Conservation (phyloP, 73 alveolate species). For the Durusdinium trenchii region DNA sequence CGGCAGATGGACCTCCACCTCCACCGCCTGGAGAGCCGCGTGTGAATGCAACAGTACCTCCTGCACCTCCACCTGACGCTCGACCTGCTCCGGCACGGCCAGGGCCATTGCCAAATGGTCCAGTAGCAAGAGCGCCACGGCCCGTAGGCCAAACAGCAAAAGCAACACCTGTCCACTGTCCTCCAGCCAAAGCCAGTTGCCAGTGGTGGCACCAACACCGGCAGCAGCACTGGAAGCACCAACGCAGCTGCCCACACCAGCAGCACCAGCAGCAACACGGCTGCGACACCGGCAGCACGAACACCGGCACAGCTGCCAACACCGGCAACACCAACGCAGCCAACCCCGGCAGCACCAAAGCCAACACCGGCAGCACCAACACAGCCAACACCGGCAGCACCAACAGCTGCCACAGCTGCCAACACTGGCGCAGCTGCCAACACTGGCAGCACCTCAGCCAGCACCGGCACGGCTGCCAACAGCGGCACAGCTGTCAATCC, state of each 20-base stretch:
- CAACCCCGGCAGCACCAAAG: neutral
- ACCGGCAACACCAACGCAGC: neutral
- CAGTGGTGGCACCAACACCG: neutral
- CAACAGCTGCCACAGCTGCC: neutral
- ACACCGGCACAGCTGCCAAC: neutral
- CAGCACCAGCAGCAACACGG: neutral
- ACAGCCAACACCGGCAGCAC: neutral
- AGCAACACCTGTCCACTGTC: neutral
- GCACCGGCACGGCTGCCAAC: neutral
- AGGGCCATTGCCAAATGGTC: too few relatives aligned
- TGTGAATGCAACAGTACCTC: neutral
- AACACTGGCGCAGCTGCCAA: too few relatives aligned
- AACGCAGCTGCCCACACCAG: neutral
- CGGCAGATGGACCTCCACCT: too few relatives aligned
- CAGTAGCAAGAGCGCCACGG: neutral
- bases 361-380: neutral
- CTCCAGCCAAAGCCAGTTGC: neutral
- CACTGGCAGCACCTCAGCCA: neutral
- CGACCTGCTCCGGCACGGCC: too few relatives aligned
- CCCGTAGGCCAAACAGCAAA: neutral
- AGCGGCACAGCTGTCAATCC: too few relatives aligned
- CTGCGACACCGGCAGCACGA: neutral
- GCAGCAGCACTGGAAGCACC: neutral
- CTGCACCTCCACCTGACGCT: neutral
- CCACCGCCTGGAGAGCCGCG: too few relatives aligned